Base-by-base conservation (phyloP, 1,284 basidiomycete species). In the Ceratobasidium sp. region DNA sequence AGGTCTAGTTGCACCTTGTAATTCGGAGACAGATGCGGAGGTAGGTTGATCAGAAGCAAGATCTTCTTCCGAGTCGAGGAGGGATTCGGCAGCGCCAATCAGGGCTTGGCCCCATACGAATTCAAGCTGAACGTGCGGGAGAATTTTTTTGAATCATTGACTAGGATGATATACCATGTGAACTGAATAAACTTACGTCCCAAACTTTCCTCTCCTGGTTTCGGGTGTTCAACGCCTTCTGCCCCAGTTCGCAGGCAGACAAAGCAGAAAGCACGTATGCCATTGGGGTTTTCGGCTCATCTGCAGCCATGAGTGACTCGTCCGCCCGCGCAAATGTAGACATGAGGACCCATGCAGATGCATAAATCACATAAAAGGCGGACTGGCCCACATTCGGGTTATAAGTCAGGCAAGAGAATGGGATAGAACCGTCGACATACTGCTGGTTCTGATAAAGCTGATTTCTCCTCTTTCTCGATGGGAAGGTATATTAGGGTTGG, bases 361-460 rank as follows among this genome's bases (percentile, higher is more conserved):
- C 89, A 44, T 90, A 83, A 63, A 90, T 83, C 43, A 87, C 83
- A 76, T 90, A 88, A 78, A 91, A 88, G 2, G 88, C 86, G 0
- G 87, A 88, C 6, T 72, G 41, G 11, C 11, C 6, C 6, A 4
- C 4, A 8, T 21, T 18, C 26, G 54, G 16, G 0, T 32, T 7
- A 43, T 62, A n/a, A 55, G 16, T 35, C 9, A 16, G 47, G 43
- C 35, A 8, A 38, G 6, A 5, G 18, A 21, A 21, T 11, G 18
- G 16, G 35, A 28, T 6, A 55, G 14, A 14, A 14, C 18, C 30
- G 35, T 30, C 6, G 21, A 41, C 59, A 7, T 46, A 72, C 59
- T 2, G 59, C 71, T 1, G 58, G 58, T 1, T 63, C 46, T 6
- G 9, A 7, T 3, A 8, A 47, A 14, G 21, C 26, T 4, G 28